phyloP scores from a whole-genome alignment of 257 asterid genomes.

The Vinca minor region DNA sequence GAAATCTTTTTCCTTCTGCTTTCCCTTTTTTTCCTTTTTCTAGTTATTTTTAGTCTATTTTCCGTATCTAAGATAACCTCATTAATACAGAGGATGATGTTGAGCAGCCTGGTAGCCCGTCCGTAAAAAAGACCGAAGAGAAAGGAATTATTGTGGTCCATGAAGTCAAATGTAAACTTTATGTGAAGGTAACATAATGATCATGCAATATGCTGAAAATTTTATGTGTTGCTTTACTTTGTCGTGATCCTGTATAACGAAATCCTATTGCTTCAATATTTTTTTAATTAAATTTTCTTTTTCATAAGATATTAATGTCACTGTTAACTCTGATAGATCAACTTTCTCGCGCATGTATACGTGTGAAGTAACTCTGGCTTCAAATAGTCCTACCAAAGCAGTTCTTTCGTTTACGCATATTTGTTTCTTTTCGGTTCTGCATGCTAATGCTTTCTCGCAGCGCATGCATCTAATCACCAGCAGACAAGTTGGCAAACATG shows the following conservation, averaged over 20 bases:
- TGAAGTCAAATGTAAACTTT: constrained; percentile 93
- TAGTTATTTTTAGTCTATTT: not conserved
- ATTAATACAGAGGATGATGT: constrained; percentile 57
- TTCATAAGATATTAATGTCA: not conserved
- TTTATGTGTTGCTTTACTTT: not conserved
- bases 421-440: not conserved
- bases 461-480: not conserved
- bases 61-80: not conserved
- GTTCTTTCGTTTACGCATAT: not conserved
- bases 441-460: not conserved
- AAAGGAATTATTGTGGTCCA: constrained; percentile 63
- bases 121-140: constrained; percentile 77
- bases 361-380: not conserved
- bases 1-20: not conserved
- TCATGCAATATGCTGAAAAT: not conserved
- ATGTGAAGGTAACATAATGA: constrained; percentile 51
- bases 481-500: not conserved
- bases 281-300: no score
- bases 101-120: constrained; percentile 92
- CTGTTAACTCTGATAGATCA: not conserved
- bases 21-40: not conserved
- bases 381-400: not conserved
- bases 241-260: not conserved
- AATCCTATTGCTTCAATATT: not conserved
- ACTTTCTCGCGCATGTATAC: not conserved